Conservation (phyloP, 768 basidiomycete genomes). For the Trametes maxima region DNA sequence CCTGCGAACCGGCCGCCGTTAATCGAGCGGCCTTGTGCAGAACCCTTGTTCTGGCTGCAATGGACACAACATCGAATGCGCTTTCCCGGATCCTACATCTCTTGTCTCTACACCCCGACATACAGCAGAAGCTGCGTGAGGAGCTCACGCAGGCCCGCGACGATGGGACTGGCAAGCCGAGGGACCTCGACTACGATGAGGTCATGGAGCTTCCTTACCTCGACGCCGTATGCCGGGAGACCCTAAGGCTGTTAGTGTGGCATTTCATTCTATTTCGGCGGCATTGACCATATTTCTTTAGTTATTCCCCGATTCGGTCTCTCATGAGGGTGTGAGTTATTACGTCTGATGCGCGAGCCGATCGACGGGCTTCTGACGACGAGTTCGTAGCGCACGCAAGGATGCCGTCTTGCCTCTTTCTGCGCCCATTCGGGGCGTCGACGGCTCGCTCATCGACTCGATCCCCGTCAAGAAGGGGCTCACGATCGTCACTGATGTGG, state of each 20-base stretch:
- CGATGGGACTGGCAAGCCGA: conserved; percentile 33
- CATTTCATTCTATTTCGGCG: neutral
- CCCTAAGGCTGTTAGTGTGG: conserved; percentile 39
- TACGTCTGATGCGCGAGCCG: neutral
- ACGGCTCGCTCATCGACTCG: conserved; percentile 40
- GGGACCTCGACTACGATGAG: conserved; percentile 27
- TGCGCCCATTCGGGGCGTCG: conserved; percentile 28
- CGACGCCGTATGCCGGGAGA: conserved; percentile 66
- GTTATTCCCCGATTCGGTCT: neutral
- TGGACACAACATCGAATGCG: conserved; percentile 33
- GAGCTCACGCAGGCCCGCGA: conserved; percentile 25
- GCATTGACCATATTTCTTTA: neutral
- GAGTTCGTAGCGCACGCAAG: conserved; percentile 8
- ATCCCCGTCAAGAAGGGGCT: conserved; percentile 51
- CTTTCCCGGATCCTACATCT: conserved; percentile 25
- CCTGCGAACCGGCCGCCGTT: neutral
- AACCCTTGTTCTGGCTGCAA: conserved; percentile 28
- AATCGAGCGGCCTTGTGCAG: conserved; percentile 3
- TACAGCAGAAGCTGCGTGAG: conserved; percentile 38
- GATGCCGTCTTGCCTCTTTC: conserved; percentile 55
- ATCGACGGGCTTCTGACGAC: too few species aligned
- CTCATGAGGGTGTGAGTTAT: neutral
- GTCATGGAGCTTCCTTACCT: conserved; percentile 54
- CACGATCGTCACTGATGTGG: conserved; percentile 41
- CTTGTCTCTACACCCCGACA: conserved; percentile 34